Conservation (phyloP, 106 monocot genomes). For the Dioscorea dumetorum region DNA sequence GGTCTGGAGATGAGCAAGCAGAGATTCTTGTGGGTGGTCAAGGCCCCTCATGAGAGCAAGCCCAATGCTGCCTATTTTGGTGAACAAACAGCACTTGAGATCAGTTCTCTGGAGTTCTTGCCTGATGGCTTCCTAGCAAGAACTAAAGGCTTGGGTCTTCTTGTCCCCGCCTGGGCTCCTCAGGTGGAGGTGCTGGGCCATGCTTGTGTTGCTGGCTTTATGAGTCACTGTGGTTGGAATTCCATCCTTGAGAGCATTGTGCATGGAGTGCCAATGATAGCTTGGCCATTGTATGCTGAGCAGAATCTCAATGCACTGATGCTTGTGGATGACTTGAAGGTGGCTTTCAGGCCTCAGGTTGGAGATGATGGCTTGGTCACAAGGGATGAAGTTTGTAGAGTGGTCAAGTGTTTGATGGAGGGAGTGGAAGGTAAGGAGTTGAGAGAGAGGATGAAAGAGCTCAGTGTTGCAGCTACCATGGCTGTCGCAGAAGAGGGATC, state of each 20-base stretch:
- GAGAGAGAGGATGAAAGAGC: background rate
- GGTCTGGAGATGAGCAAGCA: conserved; percentile 4
- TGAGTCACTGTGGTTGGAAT: conserved; percentile 84
- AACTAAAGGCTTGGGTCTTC: background rate
- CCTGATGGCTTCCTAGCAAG: conserved; percentile 2
- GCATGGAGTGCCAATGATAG: background rate
- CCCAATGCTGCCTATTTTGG: background rate
- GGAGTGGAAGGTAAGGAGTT: background rate
- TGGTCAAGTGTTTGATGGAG: conserved; percentile 1
- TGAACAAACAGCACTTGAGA: no score
- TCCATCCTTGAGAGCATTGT: conserved; percentile 44
- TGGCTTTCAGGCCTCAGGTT: background rate
- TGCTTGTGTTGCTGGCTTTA: conserved; percentile 32
- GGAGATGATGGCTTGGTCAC: background rate
- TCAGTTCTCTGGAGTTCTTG: background rate
- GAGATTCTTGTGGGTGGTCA: conserved; percentile 2
- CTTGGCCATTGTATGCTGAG: conserved; percentile 1
- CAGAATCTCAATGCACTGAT: background rate
- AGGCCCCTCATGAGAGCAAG: background rate
- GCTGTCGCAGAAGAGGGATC: background rate
- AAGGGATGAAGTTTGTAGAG: background rate
- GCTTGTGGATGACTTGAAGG: conserved; percentile 1
- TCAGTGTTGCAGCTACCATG: background rate
- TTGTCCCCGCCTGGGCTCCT: conserved; percentile 23
- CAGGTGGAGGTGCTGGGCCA: conserved; percentile 33